These are phyloP conservation scores for Aspergillus fijiensis DNA, from an alignment of 2,329 filamentous ascomycete species.

Conservation along the genomic window DNA sequence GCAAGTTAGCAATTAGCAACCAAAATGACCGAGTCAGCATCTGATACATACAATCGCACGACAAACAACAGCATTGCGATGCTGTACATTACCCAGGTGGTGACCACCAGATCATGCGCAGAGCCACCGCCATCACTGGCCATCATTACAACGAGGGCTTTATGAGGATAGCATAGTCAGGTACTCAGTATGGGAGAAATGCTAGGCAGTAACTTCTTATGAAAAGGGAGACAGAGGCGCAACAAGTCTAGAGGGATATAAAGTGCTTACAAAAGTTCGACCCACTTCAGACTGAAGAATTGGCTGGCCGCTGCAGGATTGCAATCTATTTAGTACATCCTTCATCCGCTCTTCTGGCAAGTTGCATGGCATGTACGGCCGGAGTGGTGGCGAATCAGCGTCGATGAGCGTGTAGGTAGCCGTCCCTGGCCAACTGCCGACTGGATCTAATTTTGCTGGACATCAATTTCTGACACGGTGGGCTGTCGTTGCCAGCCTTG, in stretches of 20 bases:
- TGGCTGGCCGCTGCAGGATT: background rate
- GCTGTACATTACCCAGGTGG: constrained; percentile 9
- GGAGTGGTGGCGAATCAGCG: background rate
- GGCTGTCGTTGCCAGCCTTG: too few relatives aligned
- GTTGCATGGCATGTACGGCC: background rate
- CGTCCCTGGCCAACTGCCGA: too few relatives aligned
- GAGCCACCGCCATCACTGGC: constrained; percentile 2
- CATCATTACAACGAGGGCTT: background rate
- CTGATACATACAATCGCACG: constrained; percentile 1
- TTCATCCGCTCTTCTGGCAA: background rate
- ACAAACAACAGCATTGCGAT: constrained; percentile 4
- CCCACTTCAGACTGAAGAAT: background rate
- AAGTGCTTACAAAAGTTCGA: background rate
- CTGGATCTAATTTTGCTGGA: too few relatives aligned
- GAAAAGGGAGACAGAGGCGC: background rate
- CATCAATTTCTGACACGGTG: too few relatives aligned
- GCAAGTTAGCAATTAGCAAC: background rate
- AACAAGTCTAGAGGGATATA: background rate
- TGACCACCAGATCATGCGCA: constrained; percentile 3
- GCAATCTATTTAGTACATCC: background rate
- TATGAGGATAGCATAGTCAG: background rate
- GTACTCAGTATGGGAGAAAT: background rate
- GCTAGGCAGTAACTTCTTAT: background rate
- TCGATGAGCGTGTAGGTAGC: background rate
- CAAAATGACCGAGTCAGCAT: background rate